These are phyloP conservation scores for Aspergillus sp. DNA, from an alignment of 2,329 filamentous ascomycete species.

Conservation along the genomic window DNA sequence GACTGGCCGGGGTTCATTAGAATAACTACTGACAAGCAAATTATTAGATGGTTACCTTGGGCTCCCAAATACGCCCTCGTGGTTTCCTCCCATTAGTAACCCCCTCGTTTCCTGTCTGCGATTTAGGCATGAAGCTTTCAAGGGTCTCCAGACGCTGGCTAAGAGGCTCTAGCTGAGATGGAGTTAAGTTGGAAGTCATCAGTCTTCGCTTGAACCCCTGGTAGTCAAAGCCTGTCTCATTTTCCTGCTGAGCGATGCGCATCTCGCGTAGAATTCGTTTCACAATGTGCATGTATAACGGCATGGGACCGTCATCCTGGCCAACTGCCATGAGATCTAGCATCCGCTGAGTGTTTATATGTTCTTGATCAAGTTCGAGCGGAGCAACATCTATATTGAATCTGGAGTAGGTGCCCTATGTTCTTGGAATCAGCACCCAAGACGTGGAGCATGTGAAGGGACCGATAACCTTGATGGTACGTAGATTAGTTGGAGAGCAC, in stretches of 20 bases:
- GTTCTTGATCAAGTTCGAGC: slow-evolving; percentile 51
- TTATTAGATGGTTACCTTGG: slow-evolving; percentile 7
- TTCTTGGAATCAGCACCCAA: neutral
- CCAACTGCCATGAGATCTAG: slow-evolving; percentile 60
- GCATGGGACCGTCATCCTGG: slow-evolving; percentile 38
- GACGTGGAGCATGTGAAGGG: too few relatives aligned
- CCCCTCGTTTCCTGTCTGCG: neutral
- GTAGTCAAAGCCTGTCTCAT: slow-evolving; percentile 53
- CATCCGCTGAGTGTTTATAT: slow-evolving; percentile 61
- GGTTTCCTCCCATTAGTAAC: neutral
- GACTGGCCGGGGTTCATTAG: slow-evolving; percentile 1
- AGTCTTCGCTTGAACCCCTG: slow-evolving; percentile 41
- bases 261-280: slow-evolving; percentile 59
- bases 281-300: slow-evolving; percentile 60
- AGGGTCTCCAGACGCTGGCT: slow-evolving; percentile 20
- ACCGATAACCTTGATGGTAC: too few relatives aligned
- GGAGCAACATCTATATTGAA: slow-evolving; percentile 52
- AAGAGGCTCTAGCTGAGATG: slow-evolving; percentile 15
- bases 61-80: slow-evolving; percentile 10
- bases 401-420: neutral
- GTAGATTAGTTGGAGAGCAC: slow-evolving; percentile 53
- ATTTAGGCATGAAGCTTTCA: slow-evolving; percentile 22
- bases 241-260: slow-evolving; percentile 13
- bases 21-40: neutral
- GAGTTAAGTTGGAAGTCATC: slow-evolving; percentile 2